Base-by-base conservation (phyloP, 768 basidiomycete genomes). In the Boletus eberwhitei region DNA sequence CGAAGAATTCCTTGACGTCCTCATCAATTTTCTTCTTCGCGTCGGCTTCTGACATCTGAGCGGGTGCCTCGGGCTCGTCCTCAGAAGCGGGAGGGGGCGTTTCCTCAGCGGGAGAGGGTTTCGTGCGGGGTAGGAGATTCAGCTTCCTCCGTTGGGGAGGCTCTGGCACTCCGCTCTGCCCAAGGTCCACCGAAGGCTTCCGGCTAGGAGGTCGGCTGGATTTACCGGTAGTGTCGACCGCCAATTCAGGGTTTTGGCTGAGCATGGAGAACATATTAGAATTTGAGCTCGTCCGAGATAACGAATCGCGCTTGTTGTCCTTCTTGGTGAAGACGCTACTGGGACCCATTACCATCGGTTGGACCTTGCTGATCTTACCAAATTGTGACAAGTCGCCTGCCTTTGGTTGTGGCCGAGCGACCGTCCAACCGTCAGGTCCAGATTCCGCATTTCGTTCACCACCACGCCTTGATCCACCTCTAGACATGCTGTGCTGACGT, bases 261-360 rank as follows among this genome's bases (percentile, higher is more conserved):
- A 94, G 85, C 83, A 90, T 87, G 22, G 85, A 86, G 75, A 93
- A 93, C 86, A 93, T 93, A 71, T 93, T 94, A 45, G 84, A 81
- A 54, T 73, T 84, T 41, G 93, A 93, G 61, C 77, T 83, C n/a
- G 86, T 83, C 44, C 92, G 84, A 8, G 90, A 88, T 9, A 96
- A 71, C 4, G 90, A 81, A 59, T 88, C 86, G 8, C 87, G 80
- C 70, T 88, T 86, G 62, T 58, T 69, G 17, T 80, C 80, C 70
- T 89, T 87, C 75, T 85, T 87, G 64, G 79, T 83, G 70, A 95
- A 97, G 22, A 95, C 87, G 57, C 88, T 88, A 55, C 84, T 82
- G 3, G 94, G 92, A 8, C 91, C 93, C 68, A 97, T 90, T 1
- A 84, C 84, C 72, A 88, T 83, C 1, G 85, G 77, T 8, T 81